phyloP scores from a whole-genome alignment of 139 green algal genomes.

The Coelastrella sp. region DNA sequence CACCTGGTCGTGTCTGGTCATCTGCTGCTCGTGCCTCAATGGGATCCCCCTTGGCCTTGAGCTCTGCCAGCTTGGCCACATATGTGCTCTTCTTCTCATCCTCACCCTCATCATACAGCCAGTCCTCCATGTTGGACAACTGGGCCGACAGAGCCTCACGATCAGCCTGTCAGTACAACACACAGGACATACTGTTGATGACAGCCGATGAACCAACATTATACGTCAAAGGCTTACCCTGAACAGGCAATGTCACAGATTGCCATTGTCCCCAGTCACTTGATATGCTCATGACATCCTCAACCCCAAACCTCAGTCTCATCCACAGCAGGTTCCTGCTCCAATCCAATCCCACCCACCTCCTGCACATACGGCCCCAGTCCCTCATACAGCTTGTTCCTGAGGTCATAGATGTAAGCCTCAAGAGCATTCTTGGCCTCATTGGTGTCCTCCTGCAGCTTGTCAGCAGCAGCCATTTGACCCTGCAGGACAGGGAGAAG shows the following conservation, averaged over 20 bases:
- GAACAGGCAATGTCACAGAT: too few species aligned
- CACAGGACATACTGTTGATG: background rate
- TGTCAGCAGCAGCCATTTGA: constrained; percentile 77
- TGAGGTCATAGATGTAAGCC: constrained; percentile 93
- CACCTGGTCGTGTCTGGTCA: constrained; percentile 44
- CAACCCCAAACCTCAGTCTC: too few species aligned
- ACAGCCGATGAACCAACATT: too few species aligned
- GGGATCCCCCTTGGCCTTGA: constrained; percentile 78
- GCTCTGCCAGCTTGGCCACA: constrained; percentile 89
- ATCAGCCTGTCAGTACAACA: constrained; percentile 51
- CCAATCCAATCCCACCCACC: too few species aligned
- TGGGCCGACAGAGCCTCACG: constrained; percentile 65
- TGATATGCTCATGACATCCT: too few species aligned
- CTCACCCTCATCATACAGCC: constrained; percentile 99
- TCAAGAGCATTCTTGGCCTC: constrained; percentile 97
- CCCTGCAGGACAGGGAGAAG: constrained; percentile 63
- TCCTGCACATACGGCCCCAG: constrained; percentile 76
- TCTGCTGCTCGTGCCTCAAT: constrained; percentile 72
- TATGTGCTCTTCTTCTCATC: constrained; percentile 94
- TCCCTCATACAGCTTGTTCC: constrained; percentile 81
- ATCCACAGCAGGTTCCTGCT: too few species aligned
- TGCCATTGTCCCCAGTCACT: too few species aligned
- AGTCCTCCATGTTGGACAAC: constrained; percentile 92
- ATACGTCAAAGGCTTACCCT: too few species aligned
- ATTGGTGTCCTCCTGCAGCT: constrained; percentile 95